Evolutionary conservation across 1,284 basidiomycete genomes (phyloP), one percentile per base, ranked within the genome.

Genomic region (Ustilago lituana): DNA sequence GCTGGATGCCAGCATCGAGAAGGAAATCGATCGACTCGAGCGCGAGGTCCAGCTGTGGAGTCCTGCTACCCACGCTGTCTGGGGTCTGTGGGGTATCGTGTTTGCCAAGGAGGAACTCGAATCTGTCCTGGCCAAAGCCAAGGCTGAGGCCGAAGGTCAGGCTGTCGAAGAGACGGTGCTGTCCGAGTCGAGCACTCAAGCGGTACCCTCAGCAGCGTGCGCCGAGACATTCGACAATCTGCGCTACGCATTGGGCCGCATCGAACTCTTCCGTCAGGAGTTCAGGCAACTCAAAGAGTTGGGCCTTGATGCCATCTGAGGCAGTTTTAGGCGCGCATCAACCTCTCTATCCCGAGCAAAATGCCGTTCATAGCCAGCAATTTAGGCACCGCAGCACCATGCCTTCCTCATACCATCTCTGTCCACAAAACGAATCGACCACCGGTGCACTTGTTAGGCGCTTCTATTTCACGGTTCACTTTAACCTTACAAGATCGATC

Each of bases 71-170:
- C 76, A 81, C 46, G 78, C 78, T 9, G 66, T 77, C 19, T 81
- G 79, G 79, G 79, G 71, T 4, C 50, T 81, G 10, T 81, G 79
- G 79, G 79, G 79, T 8, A 67, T 80, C 27, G 77, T 78, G 1
- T 77, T 80, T 50, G 77, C 77, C 4, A 65, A 62, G 29, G 77
- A 78, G 27, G 63, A 69, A 29, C 70, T 81, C 14, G 70, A 73
- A 38, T 35, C 56, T 7, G 53, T 80, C 14, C 44, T 81, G 10
- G 19, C 40, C 24, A 51, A 36, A 36, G 66, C 66, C 15, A 49
- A 50, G 5, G 50, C 55, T 5, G 63, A 68, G 37, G 58, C 54
- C 17, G 59, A 57, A n/a, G 58, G 57, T 22, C 27, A 59, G 37
- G 33, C 38, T 3, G 51, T 63, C 31, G 46, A 51, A 12, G 50